Evolutionary conservation across 2,329 filamentous ascomycete species (phyloP), one percentile per base, ranked within the genome.

Genomic region (Aspergillus puulaauensis): DNA sequence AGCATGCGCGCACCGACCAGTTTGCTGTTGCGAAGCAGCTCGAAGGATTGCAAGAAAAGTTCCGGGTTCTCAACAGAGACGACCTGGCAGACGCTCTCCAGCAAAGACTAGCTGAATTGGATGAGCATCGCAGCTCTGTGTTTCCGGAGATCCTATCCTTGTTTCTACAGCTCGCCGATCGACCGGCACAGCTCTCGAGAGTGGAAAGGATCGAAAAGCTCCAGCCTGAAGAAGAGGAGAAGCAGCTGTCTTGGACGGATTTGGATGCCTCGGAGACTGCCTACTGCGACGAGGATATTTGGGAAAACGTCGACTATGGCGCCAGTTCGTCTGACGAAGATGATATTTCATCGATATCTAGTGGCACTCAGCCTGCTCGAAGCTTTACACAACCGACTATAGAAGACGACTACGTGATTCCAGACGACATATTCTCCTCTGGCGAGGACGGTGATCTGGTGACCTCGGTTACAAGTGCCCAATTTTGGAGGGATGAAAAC

Each of bases 31-130:
- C 83, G 40, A 82, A 82, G 39, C 82, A 81, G 37, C 79, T 93
- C 2, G 79, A 85, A 49, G 90, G 90, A 1, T 79, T 97, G 3
- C 88, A 93, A 64, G 95, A 98, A 76, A 92, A 93, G 66, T 95
- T 97, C 66, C 84, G 86, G 33, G 82, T 98, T 54, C 82, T 91
- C 48, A 88, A 90, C 68, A 86, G 90, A 61, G 93, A 97, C 66
- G 86, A 85, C 40, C 78, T 97, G 24, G 91, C 91, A 12, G 87
- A 93, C 70, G 87, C 86, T 6, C 76, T 92, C 37, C 77, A 79
- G 40, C 68, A 71, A 44, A 82, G 89, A 37, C 73, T 91, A 14
- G 76, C 82, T 40, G 83, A 86, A 59, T 74, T 96, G 19, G 77
- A 82, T 11, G 68, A 75, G 33, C 71, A 75, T 14, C 78, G 75